Evolutionary conservation across 208 protist species (phyloP), one percentile per base, ranked within the genome.

Genomic region (Histomonas meleagridis): DNA sequence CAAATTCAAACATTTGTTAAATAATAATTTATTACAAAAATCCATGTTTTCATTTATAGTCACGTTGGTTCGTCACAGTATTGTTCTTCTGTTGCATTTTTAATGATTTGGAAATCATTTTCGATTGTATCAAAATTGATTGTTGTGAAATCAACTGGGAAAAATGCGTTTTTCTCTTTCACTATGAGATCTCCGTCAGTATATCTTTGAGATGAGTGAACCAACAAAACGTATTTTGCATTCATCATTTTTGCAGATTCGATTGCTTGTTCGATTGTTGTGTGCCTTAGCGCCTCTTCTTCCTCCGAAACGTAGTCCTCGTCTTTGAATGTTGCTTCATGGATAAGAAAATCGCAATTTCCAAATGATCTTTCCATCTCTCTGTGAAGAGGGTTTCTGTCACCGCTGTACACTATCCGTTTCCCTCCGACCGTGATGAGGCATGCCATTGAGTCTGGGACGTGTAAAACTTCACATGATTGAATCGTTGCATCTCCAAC

Each of bases 301-400:
- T 72, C 65, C 16, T 72, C 65, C n/a, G 32, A 12, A 12, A 18
- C n/a, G 23, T 65, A 3, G 3, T 26, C 18, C 5, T 72, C 14
- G 32, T 72, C 65, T 72, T 72, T 72, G 65, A 72, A 72, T 12
- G 32, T 72, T 35, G 65, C 65, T 40, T 72, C 65, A 72, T 72
- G 65, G 40, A 72, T 72, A 12, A 72, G 40, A 72, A 72, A 18
- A 72, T 72, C n/a, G 32, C 32, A 43, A 43, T 26, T 40, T 43
- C 40, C 40, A 32, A 72, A 5, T 32, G 18, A 10, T 72, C 40
- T 43, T 40, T 72, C 65, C 3, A 72, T 72, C 18, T 72, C 65
- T 35, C 40, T 40, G 18, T 43, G 40, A 43, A n/a, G 5, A 35
- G 65, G 32, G n/a, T n/a, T n/a, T 72, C 65, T 72, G 18, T 72